phyloP scores from a whole-genome alignment of 2,329 filamentous ascomycete species.

The Coniochaeta sp. region DNA sequence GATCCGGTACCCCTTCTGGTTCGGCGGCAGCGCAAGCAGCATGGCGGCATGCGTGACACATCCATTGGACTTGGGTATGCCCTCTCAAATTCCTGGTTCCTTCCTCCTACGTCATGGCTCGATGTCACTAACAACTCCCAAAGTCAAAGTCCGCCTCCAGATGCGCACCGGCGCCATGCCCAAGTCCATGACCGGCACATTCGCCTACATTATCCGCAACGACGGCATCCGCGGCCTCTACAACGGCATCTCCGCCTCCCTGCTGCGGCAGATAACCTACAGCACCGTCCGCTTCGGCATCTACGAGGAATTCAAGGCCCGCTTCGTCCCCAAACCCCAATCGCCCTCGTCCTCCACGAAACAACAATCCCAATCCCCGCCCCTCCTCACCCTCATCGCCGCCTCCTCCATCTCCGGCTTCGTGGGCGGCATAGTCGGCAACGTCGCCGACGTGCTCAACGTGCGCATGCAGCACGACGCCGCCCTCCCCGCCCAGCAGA shows the following conservation, averaged over 20 bases:
- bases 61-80: constrained; percentile 81
- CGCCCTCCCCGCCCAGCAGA: constrained; percentile 63
- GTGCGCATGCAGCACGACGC: constrained; percentile 97
- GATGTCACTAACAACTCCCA: constrained; percentile 3
- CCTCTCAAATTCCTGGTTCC: constrained; percentile 11
- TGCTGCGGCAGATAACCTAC: constrained; percentile 92
- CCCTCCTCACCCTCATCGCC: constrained; percentile 69
- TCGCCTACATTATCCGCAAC: constrained; percentile 69
- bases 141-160: constrained; percentile 67
- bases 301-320: constrained; percentile 86
- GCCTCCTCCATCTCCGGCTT: constrained; percentile 82
- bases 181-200: constrained; percentile 78
- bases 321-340: constrained; percentile 38
- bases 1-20: constrained; percentile 79
- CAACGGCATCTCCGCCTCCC: constrained; percentile 82
- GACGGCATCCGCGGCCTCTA: constrained; percentile 80
- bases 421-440: constrained; percentile 81
- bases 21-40: constrained; percentile 89
- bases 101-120: neutral
- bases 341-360: constrained; percentile 6
- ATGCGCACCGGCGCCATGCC: constrained; percentile 70
- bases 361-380: constrained; percentile 43
- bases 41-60: constrained; percentile 89
- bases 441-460: constrained; percentile 93
- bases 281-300: constrained; percentile 93